Evolutionary conservation across 805 yeast species (phyloP).

Genomic region (Nematodospora valgi): DNA sequence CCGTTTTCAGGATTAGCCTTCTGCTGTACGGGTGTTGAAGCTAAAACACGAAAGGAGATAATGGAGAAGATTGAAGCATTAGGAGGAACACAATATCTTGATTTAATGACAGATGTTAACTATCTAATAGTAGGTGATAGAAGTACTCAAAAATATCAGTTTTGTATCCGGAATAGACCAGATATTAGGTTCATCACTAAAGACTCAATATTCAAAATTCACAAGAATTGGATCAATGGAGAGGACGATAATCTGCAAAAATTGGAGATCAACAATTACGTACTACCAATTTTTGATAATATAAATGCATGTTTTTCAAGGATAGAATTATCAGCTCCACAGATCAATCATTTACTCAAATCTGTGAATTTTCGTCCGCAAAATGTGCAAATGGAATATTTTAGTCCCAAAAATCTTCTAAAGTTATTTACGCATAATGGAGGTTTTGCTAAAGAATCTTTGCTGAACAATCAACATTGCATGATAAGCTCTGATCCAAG

Average conservation of each 20-base stretch:
- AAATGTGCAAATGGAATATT: constrained; percentile 14
- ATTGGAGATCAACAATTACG: constrained; percentile 19
- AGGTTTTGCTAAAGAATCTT: constrained; percentile 49
- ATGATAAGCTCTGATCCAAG: constrained; percentile 47
- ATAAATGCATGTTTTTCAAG: constrained; percentile 44
- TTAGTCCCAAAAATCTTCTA: constrained; percentile 27
- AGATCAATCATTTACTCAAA: constrained; percentile 11
- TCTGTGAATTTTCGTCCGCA: constrained; percentile 20
- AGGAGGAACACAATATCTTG: constrained; percentile 58
- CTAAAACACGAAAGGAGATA: constrained; percentile 39
- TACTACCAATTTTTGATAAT: constrained; percentile 44
- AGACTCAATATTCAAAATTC: constrained; percentile 40
- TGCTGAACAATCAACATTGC: constrained; percentile 42
- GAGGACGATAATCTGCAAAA: constrained; percentile 26
- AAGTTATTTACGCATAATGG: constrained; percentile 40
- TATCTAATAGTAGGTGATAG: constrained; percentile 58
- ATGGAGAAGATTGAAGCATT: constrained; percentile 45
- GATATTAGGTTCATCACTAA: constrained; percentile 58
- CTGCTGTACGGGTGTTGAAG: constrained; percentile 54
- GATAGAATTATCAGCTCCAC: constrained; percentile 15
- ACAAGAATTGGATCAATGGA: constrained; percentile 53
- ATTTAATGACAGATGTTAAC: constrained; percentile 59
- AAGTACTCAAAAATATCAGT: constrained; percentile 53
- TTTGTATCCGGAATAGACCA: constrained; percentile 45
- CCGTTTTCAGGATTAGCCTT: constrained; percentile 50